Percentiles rank a stretch among this genome's conserved stretches.
Evolutionary conservation across 257 asterid species (phyloP).

Genomic region (Galeopsis tetrahit): DNA sequence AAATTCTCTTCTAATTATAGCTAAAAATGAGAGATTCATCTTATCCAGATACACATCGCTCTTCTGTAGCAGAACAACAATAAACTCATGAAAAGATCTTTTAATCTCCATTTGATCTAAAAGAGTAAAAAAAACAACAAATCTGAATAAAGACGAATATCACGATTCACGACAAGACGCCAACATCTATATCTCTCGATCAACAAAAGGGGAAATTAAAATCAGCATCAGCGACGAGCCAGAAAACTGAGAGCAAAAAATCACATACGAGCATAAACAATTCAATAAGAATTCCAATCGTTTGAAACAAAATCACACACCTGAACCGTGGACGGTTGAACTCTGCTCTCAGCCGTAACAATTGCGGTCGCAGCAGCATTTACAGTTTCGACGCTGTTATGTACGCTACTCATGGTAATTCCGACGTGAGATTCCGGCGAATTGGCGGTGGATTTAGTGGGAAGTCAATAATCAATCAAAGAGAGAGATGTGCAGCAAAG

Average conservation of each 20-base stretch:
- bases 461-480: conserved; percentile 43
- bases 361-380: conserved; percentile 97
- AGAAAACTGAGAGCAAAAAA: conserved; percentile 25
- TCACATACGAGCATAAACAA: background rate
- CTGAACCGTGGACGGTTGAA: conserved; percentile 82
- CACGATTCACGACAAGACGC: conserved; percentile 6
- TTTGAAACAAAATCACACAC: conserved; percentile 40
- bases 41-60: conserved; percentile 33
- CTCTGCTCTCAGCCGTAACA: conserved; percentile 86
- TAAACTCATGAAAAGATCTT: background rate
- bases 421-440: conserved; percentile 29
- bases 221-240: background rate
- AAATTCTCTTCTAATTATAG: conserved; percentile 28
- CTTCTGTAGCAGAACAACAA: conserved; percentile 20
- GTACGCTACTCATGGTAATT: conserved; percentile 72
- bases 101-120: conserved; percentile 34
- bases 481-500: conserved; percentile 43
- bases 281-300: background rate
- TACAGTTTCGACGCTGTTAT: conserved; percentile 85
- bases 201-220: conserved; percentile 13
- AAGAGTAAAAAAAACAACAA: conserved; percentile 22
- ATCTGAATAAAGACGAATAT: background rate
- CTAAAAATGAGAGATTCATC: conserved; percentile 36
- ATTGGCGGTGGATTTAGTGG: conserved; percentile 41
- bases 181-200: conserved; percentile 28